phyloP scores from a whole-genome alignment of 1,284 basidiomycete species.

The Tylopilus orsonianus region DNA sequence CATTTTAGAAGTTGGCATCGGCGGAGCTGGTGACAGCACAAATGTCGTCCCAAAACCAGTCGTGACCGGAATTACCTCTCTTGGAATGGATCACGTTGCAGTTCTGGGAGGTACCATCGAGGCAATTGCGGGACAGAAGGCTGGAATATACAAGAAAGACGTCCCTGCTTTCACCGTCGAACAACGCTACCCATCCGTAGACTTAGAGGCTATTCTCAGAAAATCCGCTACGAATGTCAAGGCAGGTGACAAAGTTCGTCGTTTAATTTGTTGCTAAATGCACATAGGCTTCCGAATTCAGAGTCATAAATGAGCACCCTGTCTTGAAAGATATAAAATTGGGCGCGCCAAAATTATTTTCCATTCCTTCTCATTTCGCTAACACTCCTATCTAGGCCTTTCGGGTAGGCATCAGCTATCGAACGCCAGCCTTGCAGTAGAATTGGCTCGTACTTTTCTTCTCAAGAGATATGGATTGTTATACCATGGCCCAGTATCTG shows the following conservation, averaged over 20 bases:
- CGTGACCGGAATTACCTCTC: constrained; percentile 85
- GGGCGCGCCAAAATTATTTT: constrained; percentile 43
- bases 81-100: constrained; percentile 93
- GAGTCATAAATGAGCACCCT: constrained; percentile 49
- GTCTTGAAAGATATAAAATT: constrained; percentile 58
- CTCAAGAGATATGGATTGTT: constrained; percentile 8
- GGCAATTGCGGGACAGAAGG: constrained; percentile 95
- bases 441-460: constrained; percentile 74
- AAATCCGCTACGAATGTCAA: constrained; percentile 67
- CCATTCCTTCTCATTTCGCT: neutral
- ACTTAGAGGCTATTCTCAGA: constrained; percentile 67
- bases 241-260: constrained; percentile 35
- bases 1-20: constrained; percentile 96
- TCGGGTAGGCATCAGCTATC: constrained; percentile 87
- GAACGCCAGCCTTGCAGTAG: constrained; percentile 89
- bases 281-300: constrained; percentile 62
- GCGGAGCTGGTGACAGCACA: constrained; percentile 93
- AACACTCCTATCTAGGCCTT: constrained; percentile 54
- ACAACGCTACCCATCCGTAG: constrained; percentile 74
- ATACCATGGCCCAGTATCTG: constrained; percentile 43
- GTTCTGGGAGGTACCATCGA: constrained; percentile 88
- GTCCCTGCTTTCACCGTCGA: constrained; percentile 85
- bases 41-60: constrained; percentile 92
- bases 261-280: constrained; percentile 1
- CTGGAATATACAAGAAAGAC: constrained; percentile 93